These are phyloP conservation scores for Aaosphaeria arxii DNA, from an alignment of 2,329 filamentous ascomycete species.

Conservation along the genomic window DNA sequence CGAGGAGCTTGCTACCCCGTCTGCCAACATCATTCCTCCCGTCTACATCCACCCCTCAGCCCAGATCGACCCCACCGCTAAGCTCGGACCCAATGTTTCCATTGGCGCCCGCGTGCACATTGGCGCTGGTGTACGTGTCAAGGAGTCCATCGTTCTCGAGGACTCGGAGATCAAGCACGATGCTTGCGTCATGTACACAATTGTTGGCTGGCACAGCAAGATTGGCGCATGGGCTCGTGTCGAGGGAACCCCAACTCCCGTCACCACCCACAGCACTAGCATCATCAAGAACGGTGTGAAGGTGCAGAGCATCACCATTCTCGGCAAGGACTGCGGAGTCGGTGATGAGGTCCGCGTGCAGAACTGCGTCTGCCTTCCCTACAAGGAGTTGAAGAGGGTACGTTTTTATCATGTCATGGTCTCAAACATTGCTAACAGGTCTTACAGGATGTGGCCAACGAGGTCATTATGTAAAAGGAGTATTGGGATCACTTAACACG, in stretches of 20 bases:
- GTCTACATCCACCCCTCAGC: slow-evolving; percentile 95
- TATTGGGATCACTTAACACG: neutral
- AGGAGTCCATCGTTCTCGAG: slow-evolving; percentile 94
- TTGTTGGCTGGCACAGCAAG: slow-evolving; percentile 94
- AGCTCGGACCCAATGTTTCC: slow-evolving; percentile 94
- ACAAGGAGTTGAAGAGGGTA: slow-evolving; percentile 96
- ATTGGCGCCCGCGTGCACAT: slow-evolving; percentile 85
- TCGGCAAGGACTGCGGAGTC: slow-evolving; percentile 93
- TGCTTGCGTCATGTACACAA: slow-evolving; percentile 90
- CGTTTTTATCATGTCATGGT: slow-evolving; percentile 35
- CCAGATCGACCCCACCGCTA: slow-evolving; percentile 87
- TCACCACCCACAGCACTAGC: slow-evolving; percentile 85
- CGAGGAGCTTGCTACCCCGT: slow-evolving; percentile 77
- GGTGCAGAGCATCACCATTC: slow-evolving; percentile 95
- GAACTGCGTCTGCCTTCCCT: slow-evolving; percentile 96
- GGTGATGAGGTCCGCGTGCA: slow-evolving; percentile 94
- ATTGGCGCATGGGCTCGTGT: slow-evolving; percentile 98
- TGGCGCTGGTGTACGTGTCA: slow-evolving; percentile 84
- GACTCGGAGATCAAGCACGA: slow-evolving; percentile 96
- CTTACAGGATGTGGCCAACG: slow-evolving; percentile 73
- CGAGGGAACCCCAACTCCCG: slow-evolving; percentile 86
- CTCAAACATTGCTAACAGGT: slow-evolving; percentile 6
- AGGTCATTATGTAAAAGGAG: slow-evolving; percentile 78
- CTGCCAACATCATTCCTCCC: slow-evolving; percentile 82
- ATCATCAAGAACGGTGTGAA: slow-evolving; percentile 98